Conservation (phyloP, 1,284 basidiomycete species). For the Trametes polyzona region DNA sequence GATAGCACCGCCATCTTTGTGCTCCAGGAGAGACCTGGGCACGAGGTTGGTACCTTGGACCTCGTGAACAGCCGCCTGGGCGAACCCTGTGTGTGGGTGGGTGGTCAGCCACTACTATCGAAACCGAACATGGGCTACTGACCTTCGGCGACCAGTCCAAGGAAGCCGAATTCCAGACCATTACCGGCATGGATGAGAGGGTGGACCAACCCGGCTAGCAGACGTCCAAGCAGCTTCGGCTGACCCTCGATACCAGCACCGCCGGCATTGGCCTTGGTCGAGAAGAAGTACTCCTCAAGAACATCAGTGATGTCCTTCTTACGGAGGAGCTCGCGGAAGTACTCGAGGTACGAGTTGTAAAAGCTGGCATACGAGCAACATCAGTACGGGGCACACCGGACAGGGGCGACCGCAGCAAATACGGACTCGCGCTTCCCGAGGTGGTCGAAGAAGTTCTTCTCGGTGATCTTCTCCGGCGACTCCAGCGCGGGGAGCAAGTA, state of each 20-base stretch:
- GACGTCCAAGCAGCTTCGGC: slow-evolving; percentile 59
- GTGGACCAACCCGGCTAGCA: slow-evolving; percentile 62
- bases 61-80: slow-evolving; percentile 37
- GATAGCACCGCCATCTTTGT: background rate
- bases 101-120: background rate
- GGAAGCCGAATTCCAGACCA: slow-evolving; percentile 64
- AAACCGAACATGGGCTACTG: slow-evolving; percentile 16
- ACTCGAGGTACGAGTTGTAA: slow-evolving; percentile 57
- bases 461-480: slow-evolving; percentile 47
- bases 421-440: slow-evolving; percentile 51
- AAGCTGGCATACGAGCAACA: slow-evolving; percentile 42
- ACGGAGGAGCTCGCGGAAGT: slow-evolving; percentile 52
- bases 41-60: slow-evolving; percentile 28
- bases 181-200: slow-evolving; percentile 68
- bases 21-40: slow-evolving; percentile 33
- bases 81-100: slow-evolving; percentile 34
- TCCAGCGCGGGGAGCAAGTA: slow-evolving; percentile 45
- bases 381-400: background rate
- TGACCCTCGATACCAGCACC: slow-evolving; percentile 13
- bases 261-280: slow-evolving; percentile 51
- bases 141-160: slow-evolving; percentile 68
- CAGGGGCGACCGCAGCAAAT: background rate
- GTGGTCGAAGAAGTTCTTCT: slow-evolving; percentile 49
- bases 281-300: slow-evolving; percentile 62
- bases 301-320: slow-evolving; percentile 45